A percentile compares a stretch with the other conserved stretches of the same genome.
Evolutionary conservation across 2,329 filamentous ascomycete species (phyloP).

Genomic region (Sporothrix euskadiensis): DNA sequence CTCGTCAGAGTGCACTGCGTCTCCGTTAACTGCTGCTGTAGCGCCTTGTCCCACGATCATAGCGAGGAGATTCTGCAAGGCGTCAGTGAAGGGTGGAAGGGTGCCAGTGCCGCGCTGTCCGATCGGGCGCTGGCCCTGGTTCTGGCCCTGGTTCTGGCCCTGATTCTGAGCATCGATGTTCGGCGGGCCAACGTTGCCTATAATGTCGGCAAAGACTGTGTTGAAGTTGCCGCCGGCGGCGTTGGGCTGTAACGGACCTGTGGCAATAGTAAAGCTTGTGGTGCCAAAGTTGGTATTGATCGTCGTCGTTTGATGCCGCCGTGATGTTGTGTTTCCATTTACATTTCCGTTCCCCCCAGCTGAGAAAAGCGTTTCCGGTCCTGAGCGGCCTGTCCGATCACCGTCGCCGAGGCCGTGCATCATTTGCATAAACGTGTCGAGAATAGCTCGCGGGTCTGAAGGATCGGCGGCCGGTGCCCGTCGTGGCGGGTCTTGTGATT

Average conservation of each 20-base stretch:
- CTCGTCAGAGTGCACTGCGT: slow-evolving; percentile 88
- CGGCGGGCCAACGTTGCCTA: slow-evolving; percentile 41
- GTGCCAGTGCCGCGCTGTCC: slow-evolving; percentile 30
- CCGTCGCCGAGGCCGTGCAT: slow-evolving; percentile 41
- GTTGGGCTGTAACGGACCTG: slow-evolving; percentile 39
- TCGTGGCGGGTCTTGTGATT: slow-evolving; percentile 19
- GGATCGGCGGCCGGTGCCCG: slow-evolving; percentile 32
- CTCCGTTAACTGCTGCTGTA: slow-evolving; percentile 57
- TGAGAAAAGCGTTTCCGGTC: slow-evolving; percentile 28
- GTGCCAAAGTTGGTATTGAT: slow-evolving; percentile 37
- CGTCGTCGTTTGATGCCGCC: slow-evolving; percentile 10
- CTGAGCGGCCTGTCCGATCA: slow-evolving; percentile 28
- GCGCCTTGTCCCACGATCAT: slow-evolving; percentile 54
- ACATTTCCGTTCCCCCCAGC: background rate
- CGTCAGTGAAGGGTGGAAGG: slow-evolving; percentile 39
- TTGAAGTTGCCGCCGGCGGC: slow-evolving; percentile 43
- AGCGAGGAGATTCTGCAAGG: slow-evolving; percentile 56
- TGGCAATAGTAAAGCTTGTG: slow-evolving; percentile 53
- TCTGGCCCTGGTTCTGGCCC: slow-evolving; percentile 3
- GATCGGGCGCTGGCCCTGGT: background rate
- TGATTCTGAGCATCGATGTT: slow-evolving; percentile 33
- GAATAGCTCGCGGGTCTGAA: slow-evolving; percentile 41
- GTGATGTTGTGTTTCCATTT: background rate
- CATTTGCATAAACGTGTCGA: slow-evolving; percentile 48
- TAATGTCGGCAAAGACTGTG: slow-evolving; percentile 49